phyloP scores from a whole-genome alignment of 164 flowering plant genomes.

The grape (Vitis vinifera) region ASM3070453v1 NC_081811.1:26002501-26003000 shows the following conservation, averaged over 20 bases:
- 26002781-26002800: constrained; percentile 33
- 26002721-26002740: constrained; percentile 47
- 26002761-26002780: constrained; percentile 41
- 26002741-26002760: constrained; percentile 29
- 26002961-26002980: no score
- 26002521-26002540: constrained; percentile 26
- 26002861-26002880: no score
- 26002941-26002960: no score
- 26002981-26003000: no score
- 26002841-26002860: no score
- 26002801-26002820: no score
- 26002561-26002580: no score
- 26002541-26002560: no score
- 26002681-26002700: constrained; percentile 19
- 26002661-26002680: constrained; percentile 11
- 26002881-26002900: no score
- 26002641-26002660: constrained; percentile 9
- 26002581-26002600: neutral
- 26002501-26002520: constrained; percentile 36
- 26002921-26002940: no score
- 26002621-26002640: constrained; percentile 41
- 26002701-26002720: constrained; percentile 55
- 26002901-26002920: no score
- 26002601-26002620: constrained; percentile 17
- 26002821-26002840: no score